Conservation (phyloP, 2,329 filamentous ascomycete species). For the Aspergillus sp. region DNA sequence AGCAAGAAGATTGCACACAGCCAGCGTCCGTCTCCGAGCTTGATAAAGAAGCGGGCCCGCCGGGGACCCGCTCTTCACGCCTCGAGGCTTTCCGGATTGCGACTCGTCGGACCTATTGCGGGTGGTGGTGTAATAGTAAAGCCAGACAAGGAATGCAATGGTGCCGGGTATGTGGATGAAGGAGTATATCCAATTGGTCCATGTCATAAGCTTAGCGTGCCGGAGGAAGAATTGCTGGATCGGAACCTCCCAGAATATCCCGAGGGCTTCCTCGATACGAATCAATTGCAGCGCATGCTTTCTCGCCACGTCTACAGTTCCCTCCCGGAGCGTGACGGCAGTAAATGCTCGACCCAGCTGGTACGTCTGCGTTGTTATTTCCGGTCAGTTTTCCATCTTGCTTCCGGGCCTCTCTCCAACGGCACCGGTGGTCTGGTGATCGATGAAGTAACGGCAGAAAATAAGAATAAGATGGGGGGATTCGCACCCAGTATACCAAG, state of each 20-base stretch:
- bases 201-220: slow-evolving; percentile 60
- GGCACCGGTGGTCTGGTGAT: background rate
- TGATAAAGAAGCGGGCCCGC: slow-evolving; percentile 56
- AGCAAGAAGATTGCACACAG: slow-evolving; percentile 58
- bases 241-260: slow-evolving; percentile 64
- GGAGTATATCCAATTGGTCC: slow-evolving; percentile 71
- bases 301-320: slow-evolving; percentile 67
- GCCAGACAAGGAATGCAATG: slow-evolving; percentile 65
- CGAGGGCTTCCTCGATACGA: slow-evolving; percentile 62
- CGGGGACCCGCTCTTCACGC: slow-evolving; percentile 39
- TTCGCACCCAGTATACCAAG: slow-evolving; percentile 70
- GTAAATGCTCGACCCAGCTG: slow-evolving; percentile 72
- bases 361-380: slow-evolving; percentile 57
- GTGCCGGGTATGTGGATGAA: slow-evolving; percentile 78
- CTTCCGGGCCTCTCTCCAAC: background rate
- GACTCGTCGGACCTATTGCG: slow-evolving; percentile 50
- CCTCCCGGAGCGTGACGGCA: slow-evolving; percentile 66
- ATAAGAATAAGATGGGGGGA: background rate
- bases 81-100: slow-evolving; percentile 38
- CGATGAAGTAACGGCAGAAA: background rate
- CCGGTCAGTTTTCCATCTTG: background rate
- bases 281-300: slow-evolving; percentile 68
- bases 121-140: slow-evolving; percentile 70
- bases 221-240: slow-evolving; percentile 60
- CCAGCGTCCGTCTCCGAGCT: slow-evolving; percentile 56